Evolutionary conservation across 2,329 filamentous ascomycete genomes (phyloP).

Genomic region (Penicillium capsulatum): DNA sequence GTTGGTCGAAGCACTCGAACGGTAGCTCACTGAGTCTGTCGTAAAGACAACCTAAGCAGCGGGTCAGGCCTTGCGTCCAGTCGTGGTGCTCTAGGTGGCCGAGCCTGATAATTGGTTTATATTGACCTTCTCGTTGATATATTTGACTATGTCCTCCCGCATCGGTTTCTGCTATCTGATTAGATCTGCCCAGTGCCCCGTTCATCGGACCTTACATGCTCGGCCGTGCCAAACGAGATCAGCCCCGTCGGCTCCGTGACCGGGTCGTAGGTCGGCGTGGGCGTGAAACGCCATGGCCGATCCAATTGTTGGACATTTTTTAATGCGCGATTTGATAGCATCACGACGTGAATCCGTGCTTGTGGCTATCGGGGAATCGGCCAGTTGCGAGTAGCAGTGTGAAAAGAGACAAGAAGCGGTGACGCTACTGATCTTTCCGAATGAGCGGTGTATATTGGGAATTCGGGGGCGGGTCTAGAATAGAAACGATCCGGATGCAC

Average conservation of each 20-base stretch:
- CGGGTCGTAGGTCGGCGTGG: constrained; percentile 24
- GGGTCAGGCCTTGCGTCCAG: constrained; percentile 5
- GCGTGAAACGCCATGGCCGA: constrained; percentile 29
- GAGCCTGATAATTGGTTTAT: neutral
- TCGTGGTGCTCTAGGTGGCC: neutral
- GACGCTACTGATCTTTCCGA: constrained; percentile 1
- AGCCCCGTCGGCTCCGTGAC: constrained; percentile 30
- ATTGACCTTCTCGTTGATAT: constrained; percentile 33
- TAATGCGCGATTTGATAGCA: constrained; percentile 29
- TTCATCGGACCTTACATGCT: constrained; percentile 27
- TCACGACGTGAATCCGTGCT: constrained; percentile 2
- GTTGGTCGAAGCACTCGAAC: constrained; percentile 37
- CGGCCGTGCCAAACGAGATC: constrained; percentile 36
- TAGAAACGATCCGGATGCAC: too few species aligned
- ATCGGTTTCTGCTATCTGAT: constrained; percentile 30
- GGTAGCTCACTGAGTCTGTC: constrained; percentile 39
- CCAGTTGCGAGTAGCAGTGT: too few species aligned
- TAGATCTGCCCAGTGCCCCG: neutral
- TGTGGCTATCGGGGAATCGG: too few species aligned
- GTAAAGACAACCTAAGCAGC: constrained; percentile 28
- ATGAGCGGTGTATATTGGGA: neutral
- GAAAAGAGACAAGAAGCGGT: constrained; percentile 10
- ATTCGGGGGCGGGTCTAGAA: neutral
- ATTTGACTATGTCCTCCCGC: constrained; percentile 37
- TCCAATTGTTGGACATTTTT: constrained; percentile 20